Conservation (phyloP, 805 yeast genomes). For the Osmozyma mogii region DNA sequence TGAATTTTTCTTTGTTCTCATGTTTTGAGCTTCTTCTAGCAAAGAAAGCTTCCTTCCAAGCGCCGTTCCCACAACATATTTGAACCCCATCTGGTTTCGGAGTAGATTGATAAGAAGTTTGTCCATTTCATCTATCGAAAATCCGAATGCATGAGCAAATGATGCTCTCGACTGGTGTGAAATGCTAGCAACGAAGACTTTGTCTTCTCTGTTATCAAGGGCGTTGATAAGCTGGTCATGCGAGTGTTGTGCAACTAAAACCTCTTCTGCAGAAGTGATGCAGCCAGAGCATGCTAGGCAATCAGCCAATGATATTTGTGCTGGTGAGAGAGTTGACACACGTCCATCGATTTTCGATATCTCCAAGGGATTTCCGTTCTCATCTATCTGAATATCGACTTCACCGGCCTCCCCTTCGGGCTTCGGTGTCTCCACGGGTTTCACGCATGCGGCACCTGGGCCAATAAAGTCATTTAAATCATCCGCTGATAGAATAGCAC, state of each 20-base stretch:
- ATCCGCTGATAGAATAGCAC: slow-evolving; percentile 80
- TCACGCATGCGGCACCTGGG: slow-evolving; percentile 92
- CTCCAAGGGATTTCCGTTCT: slow-evolving; percentile 55
- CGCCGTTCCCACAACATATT: slow-evolving; percentile 75
- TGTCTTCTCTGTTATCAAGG: slow-evolving; percentile 27
- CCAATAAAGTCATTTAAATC: slow-evolving; percentile 91
- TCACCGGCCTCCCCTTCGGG: slow-evolving; percentile 20
- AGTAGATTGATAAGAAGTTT: slow-evolving; percentile 51
- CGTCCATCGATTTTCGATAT: slow-evolving; percentile 56
- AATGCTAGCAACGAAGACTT: slow-evolving; percentile 63
- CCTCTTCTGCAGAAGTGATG: slow-evolving; percentile 95
- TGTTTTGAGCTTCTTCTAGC: slow-evolving; percentile 30
- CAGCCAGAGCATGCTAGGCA: slow-evolving; percentile 97
- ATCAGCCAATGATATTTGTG: slow-evolving; percentile 84
- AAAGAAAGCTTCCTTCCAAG: slow-evolving; percentile 68
- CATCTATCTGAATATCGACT: slow-evolving; percentile 52
- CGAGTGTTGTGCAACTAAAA: slow-evolving; percentile 83
- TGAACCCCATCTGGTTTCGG: slow-evolving; percentile 54
- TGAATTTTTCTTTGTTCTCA: slow-evolving; percentile 36
- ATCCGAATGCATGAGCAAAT: slow-evolving; percentile 56
- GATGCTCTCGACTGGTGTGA: slow-evolving; percentile 85
- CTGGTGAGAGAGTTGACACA: slow-evolving; percentile 52
- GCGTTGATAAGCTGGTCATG: slow-evolving; percentile 69
- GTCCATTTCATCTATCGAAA: slow-evolving; percentile 53
- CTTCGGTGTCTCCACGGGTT: slow-evolving; percentile 56